A percentile compares a stretch with the other conserved stretches of the same genome.
These are phyloP conservation scores for Leptographium flavum DNA, from an alignment of 2,329 filamentous ascomycete species.

Conservation along the genomic window DNA sequence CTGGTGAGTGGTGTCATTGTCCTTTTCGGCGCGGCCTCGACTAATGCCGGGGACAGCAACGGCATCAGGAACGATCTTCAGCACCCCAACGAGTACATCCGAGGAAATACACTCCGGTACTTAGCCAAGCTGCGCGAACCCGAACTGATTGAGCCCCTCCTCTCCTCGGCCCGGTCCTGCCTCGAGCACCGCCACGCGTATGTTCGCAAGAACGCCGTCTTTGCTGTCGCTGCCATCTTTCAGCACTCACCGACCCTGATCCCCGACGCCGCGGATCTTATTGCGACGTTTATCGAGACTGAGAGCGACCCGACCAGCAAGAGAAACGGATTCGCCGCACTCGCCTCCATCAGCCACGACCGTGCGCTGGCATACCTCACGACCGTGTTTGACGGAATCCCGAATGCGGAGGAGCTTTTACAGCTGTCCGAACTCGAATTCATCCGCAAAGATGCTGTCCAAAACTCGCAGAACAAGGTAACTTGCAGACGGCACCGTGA, in stretches of 20 bases:
- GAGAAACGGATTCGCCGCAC: constrained; percentile 88
- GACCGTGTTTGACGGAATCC: constrained; percentile 80
- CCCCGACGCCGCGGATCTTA: constrained; percentile 86
- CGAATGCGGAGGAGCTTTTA: constrained; percentile 85
- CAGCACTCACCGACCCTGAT: constrained; percentile 83
- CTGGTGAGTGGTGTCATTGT: constrained; percentile 45
- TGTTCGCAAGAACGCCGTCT: constrained; percentile 95
- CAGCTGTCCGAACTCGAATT: constrained; percentile 94
- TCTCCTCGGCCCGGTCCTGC: constrained; percentile 82
- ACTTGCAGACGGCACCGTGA: not conserved
- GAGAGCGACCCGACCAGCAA: constrained; percentile 95
- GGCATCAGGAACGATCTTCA: constrained; percentile 96
- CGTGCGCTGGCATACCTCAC: constrained; percentile 81
- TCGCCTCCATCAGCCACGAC: constrained; percentile 84
- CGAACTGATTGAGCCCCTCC: constrained; percentile 88
- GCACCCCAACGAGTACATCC: constrained; percentile 95
- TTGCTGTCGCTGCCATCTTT: constrained; percentile 84
- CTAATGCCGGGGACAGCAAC: constrained; percentile 49
- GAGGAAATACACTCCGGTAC: constrained; percentile 95
- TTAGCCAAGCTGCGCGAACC: constrained; percentile 91
- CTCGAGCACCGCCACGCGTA: constrained; percentile 95
- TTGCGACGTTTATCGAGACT: constrained; percentile 74
- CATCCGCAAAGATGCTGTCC: constrained; percentile 91
- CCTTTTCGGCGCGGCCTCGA: not conserved
- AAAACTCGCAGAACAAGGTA: constrained; percentile 89